phyloP scores from a whole-genome alignment of 345 rosid species.

The Bruguiera sexangula region DNA sequence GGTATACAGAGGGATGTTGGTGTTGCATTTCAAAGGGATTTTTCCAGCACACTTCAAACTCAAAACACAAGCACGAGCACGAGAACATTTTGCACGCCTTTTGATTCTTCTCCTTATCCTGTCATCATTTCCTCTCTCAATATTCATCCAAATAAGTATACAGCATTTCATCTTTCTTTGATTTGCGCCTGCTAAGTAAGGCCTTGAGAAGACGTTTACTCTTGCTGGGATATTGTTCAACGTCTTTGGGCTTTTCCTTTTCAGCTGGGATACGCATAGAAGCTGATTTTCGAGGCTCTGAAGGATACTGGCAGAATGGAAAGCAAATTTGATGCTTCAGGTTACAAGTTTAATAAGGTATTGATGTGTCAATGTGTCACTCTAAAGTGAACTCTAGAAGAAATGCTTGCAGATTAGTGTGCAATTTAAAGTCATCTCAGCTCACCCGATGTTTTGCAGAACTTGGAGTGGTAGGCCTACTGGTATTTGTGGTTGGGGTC shows the following conservation, averaged over 20 bases:
- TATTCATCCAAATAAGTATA: constrained; percentile 86
- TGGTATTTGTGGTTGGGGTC: constrained; percentile 51
- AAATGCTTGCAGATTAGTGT: neutral
- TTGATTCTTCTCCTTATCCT: neutral
- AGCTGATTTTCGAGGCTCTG: constrained; percentile 78
- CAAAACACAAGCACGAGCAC: neutral
- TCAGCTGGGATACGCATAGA: constrained; percentile 64
- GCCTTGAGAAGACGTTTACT: constrained; percentile 87
- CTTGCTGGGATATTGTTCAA: constrained; percentile 73
- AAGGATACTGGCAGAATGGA: constrained; percentile 55
- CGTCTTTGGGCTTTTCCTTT: constrained; percentile 48
- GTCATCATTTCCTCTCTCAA: constrained; percentile 27
- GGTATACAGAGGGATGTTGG: too few relatives aligned
- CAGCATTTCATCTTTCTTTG: constrained; percentile 80
- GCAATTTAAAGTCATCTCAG: constrained; percentile 1
- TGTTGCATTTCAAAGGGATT: too few relatives aligned
- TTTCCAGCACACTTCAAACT: too few relatives aligned
- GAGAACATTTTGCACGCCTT: neutral
- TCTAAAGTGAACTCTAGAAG: neutral
- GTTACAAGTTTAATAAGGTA: neutral
- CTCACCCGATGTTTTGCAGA: constrained; percentile 56
- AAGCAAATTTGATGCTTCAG: constrained; percentile 12
- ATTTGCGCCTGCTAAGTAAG: constrained; percentile 85
- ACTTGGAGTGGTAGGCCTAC: constrained; percentile 55
- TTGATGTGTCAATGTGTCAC: too few relatives aligned